Conservation (phyloP, 345 rosid species). For the Eutrema heterophyllum region DNA sequence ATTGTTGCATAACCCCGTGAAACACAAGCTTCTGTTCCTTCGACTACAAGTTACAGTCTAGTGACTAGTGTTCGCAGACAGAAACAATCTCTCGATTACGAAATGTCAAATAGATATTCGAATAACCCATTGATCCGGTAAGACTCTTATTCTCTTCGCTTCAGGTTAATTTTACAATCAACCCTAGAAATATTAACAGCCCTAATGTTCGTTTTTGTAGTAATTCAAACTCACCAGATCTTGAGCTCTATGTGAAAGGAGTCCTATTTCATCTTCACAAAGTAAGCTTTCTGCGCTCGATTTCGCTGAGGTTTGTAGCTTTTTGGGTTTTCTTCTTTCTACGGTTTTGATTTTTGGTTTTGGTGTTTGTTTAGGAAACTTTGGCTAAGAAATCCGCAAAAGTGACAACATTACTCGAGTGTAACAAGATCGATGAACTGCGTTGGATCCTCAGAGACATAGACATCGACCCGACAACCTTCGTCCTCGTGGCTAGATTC, state of each 20-base stretch:
- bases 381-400: constrained; percentile 62
- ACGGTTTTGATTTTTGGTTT: neutral
- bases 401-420: constrained; percentile 41
- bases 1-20: neutral
- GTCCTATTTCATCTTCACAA: constrained; percentile 39
- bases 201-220: constrained; percentile 28
- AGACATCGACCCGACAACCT: constrained; percentile 45
- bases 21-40: constrained; percentile 12
- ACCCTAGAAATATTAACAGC: neutral
- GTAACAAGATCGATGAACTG: constrained; percentile 30
- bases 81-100: neutral
- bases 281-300: constrained; percentile 34
- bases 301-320: neutral
- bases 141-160: neutral
- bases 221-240: constrained; percentile 38
- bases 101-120: constrained; percentile 14
- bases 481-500: constrained; percentile 63
- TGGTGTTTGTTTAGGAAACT: constrained; percentile 40
- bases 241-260: constrained; percentile 34
- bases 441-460: constrained; percentile 41
- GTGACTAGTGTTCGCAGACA: neutral
- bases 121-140: neutral
- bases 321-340: neutral
- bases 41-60: neutral
- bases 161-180: neutral